Percentiles rank a stretch among this genome's conserved stretches.
Conservation (phyloP, 208 protist species). For the Wallacemonas sp. region DNA sequence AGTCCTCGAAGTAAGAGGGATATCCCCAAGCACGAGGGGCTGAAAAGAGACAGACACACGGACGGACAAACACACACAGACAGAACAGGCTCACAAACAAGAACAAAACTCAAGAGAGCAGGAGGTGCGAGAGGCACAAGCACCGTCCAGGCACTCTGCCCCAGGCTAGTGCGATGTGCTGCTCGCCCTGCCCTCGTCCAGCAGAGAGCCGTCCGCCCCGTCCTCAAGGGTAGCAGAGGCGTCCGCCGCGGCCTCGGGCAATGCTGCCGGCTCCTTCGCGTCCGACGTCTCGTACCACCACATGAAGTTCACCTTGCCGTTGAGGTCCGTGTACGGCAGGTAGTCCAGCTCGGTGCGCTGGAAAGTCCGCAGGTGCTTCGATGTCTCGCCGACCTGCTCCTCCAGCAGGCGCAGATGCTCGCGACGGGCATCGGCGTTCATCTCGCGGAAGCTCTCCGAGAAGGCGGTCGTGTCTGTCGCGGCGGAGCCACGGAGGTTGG, state of each 20-base stretch:
- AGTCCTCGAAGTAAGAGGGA: too few species aligned
- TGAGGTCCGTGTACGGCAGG: slow-evolving; percentile 91
- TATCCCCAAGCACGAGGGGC: too few species aligned
- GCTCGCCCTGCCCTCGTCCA: background rate
- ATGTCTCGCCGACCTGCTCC: slow-evolving; percentile 70
- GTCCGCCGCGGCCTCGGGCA: slow-evolving; percentile 28
- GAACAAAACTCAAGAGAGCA: too few species aligned
- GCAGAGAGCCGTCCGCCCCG: background rate
- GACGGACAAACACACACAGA: too few species aligned
- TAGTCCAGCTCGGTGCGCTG: slow-evolving; percentile 90
- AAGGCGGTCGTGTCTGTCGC: slow-evolving; percentile 69
- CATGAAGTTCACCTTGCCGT: slow-evolving; percentile 94
- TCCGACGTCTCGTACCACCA: slow-evolving; percentile 92
- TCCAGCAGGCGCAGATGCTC: slow-evolving; percentile 65
- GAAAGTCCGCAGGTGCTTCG: slow-evolving; percentile 68
- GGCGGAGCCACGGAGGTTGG: slow-evolving; percentile 50
- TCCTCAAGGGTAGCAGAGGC: background rate
- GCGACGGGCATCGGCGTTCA: slow-evolving; percentile 68
- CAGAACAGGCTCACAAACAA: too few species aligned
- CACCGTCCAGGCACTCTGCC: too few species aligned
- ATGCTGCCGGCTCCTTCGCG: slow-evolving; percentile 25
- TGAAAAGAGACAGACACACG: too few species aligned
- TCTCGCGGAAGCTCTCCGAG: slow-evolving; percentile 59
- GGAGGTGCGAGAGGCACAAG: too few species aligned
- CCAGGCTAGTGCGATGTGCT: background rate